Base-by-base conservation (phyloP, 257 asterid species). In the Lithospermum erythrorhizon region DNA sequence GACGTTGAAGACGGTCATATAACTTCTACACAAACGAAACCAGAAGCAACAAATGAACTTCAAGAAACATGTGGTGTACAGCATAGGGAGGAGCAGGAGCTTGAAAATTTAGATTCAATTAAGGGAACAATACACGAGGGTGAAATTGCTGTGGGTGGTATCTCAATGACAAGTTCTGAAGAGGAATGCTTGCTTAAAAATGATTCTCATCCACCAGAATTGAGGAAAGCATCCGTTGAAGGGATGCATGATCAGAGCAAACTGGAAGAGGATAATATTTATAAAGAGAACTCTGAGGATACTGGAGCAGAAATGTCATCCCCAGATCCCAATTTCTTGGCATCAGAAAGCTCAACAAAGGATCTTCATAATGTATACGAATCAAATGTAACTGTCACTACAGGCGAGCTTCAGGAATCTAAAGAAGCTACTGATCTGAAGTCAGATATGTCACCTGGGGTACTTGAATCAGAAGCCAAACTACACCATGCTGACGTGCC, bases 391-490 rank as follows among this genome's bases (percentile, higher is more conserved):
- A 51, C 57, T 18, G 21, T 18, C 25, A 18, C 25, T 0, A 51
- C 9, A 30, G 59, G 11, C 9, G 58, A 23, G 22, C n/a, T 32
- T 14, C 49, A 41, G 32, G 55, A 52, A 45, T 25, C 21, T 25
- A 52, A 8, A 6, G 67, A 62, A 51, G 49, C 25, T 27, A 51
- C 67, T 27, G 19, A 25, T 49, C 8, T 13, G 51, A 57, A 57
- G 5, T 61, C 68, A 24, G 53, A 58, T 29, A 66, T 45, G 19
- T 51, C 37, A 13, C 64, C 52, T 32, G 51, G 62, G 59, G 53
- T 25, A 61, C 72, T 58, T 49, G 80, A 77, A 61, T 59, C 76
- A 58, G 61, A n/a, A 61, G 37, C 49, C 61, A 68, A 63, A 53
- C 78, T 37, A 55, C 70, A 62, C 62, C 62, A 56, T 63, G 54